Evolutionary conservation across 1,139 yeast genomes (phyloP).

Genomic region (Eremothecium gossypii): DNA sequence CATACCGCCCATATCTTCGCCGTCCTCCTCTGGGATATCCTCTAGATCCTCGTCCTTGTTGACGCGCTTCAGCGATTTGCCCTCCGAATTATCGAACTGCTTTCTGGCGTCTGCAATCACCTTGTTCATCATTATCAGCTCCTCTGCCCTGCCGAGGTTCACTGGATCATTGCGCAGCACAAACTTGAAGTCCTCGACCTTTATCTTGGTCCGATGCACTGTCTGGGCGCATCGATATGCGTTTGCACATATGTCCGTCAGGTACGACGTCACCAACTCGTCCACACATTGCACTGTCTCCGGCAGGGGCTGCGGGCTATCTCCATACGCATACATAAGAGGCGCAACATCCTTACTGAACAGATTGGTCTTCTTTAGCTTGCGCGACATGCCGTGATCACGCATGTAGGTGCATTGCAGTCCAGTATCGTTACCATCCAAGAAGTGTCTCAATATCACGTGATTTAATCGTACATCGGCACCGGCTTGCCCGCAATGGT

Average conservation of each 20-base stretch:
- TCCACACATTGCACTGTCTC: conserved; percentile 74
- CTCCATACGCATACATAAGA: conserved; percentile 78
- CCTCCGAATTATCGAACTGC: conserved; percentile 65
- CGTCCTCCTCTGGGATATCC: conserved; percentile 18
- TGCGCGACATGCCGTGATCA: conserved; percentile 22
- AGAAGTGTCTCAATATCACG: too few species aligned
- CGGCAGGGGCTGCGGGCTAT: conserved; percentile 65
- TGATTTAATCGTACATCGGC: too few species aligned
- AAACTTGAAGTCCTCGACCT: conserved; percentile 81
- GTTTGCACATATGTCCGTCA: conserved; percentile 52
- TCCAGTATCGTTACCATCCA: too few species aligned
- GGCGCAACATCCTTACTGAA: conserved; percentile 64
- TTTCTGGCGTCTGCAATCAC: conserved; percentile 73
- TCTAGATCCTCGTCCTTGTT: conserved; percentile 27
- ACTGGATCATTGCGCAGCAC: conserved; percentile 75
- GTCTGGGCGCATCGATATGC: conserved; percentile 44
- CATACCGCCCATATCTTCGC: conserved; percentile 6
- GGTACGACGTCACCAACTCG: conserved; percentile 70
- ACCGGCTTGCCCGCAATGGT: too few species aligned
- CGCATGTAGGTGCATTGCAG: too few species aligned
- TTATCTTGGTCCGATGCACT: conserved; percentile 60
- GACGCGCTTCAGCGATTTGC: conserved; percentile 31
- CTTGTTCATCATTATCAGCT: conserved; percentile 63
- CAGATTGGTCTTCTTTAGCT: conserved; percentile 34
- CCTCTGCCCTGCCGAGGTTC: conserved; percentile 77